A percentile compares a stretch with the other conserved stretches of the same genome.
These are phyloP conservation scores for Boletus fagicola DNA, from an alignment of 768 basidiomycete species.

Conservation along the genomic window DNA sequence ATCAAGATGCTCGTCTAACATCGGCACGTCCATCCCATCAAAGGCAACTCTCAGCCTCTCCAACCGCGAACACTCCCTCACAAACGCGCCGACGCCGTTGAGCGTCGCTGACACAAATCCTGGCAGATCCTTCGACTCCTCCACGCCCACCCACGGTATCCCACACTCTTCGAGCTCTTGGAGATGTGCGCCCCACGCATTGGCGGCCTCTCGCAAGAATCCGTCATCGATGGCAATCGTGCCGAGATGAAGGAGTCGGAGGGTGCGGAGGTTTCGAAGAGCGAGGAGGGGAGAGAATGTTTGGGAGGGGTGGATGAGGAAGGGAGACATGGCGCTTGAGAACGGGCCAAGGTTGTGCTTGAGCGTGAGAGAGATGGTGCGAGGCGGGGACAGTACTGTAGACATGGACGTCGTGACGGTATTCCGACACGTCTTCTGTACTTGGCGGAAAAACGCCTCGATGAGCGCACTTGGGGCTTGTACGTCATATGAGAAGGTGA, in stretches of 20 bases:
- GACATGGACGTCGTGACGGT: neutral
- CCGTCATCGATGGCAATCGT: conserved; percentile 28
- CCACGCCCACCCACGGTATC: conserved; percentile 26
- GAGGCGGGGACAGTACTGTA: neutral
- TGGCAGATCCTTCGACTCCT: conserved; percentile 13
- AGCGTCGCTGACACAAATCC: conserved; percentile 20
- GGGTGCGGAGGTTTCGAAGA: conserved; percentile 18
- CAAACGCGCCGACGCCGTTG: conserved; percentile 22
- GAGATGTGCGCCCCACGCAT: conserved; percentile 27
- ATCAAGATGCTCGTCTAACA: neutral
- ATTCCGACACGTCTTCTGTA: conserved; percentile 18
- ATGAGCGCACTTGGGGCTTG: conserved; percentile 25
- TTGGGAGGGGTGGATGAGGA: conserved; percentile 25
- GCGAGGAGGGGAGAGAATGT: conserved; percentile 25
- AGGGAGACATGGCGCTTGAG: conserved; percentile 23
- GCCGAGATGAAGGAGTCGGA: conserved; percentile 28
- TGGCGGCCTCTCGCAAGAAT: conserved; percentile 26
- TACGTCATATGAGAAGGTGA: conserved; percentile 28
- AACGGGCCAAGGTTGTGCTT: conserved; percentile 27
- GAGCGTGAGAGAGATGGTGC: conserved; percentile 24
- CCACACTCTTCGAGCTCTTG: conserved; percentile 29
- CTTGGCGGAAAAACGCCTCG: conserved; percentile 25
- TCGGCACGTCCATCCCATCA: conserved; percentile 19
- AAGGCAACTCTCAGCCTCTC: conserved; percentile 24
- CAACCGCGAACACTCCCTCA: conserved; percentile 18